phyloP scores from a whole-genome alignment of 179 eudicot genomes.

The Beta macrorhiza region DNA sequence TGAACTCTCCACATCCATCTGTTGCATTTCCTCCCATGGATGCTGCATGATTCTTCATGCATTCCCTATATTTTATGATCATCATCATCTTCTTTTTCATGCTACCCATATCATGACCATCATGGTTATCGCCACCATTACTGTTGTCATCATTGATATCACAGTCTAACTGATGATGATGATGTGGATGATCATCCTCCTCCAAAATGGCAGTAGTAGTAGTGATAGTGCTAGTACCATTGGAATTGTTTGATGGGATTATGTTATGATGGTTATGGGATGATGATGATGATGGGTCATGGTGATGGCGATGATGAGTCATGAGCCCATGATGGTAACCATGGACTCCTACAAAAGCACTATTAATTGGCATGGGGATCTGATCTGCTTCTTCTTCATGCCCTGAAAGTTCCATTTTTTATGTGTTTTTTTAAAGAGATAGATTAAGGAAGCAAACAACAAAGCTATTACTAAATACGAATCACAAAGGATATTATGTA shows the following conservation, averaged over 20 bases:
- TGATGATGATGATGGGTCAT: slow-evolving; percentile 1
- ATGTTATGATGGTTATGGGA: slow-evolving; percentile 10
- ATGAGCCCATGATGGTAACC: not conserved
- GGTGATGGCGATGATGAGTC: not conserved
- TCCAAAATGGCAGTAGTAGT: not conserved
- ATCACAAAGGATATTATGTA: not conserved
- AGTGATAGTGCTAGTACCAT: not conserved
- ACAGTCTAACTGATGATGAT: not conserved
- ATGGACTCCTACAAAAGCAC: slow-evolving; percentile 7
- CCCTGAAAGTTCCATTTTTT: slow-evolving; percentile 1
- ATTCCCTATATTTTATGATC: slow-evolving; percentile 3
- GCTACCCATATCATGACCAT: not conserved
- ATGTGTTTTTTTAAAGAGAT: not conserved
- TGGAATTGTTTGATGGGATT: slow-evolving; percentile 9
- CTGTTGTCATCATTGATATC: not conserved
- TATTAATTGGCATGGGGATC: slow-evolving; percentile 8
- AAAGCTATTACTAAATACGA: too few species aligned
- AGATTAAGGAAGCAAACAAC: not conserved
- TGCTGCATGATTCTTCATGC: slow-evolving; percentile 17
- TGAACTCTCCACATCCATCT: slow-evolving; percentile 19
- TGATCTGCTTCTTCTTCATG: slow-evolving; percentile 8
- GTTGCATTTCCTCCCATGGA: slow-evolving; percentile 9
- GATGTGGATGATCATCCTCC: not conserved
- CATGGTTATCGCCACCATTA: not conserved
- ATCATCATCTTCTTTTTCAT: not conserved